Conservation (phyloP, 345 rosid species). For the Bruguiera gymnorhiza region DNA sequence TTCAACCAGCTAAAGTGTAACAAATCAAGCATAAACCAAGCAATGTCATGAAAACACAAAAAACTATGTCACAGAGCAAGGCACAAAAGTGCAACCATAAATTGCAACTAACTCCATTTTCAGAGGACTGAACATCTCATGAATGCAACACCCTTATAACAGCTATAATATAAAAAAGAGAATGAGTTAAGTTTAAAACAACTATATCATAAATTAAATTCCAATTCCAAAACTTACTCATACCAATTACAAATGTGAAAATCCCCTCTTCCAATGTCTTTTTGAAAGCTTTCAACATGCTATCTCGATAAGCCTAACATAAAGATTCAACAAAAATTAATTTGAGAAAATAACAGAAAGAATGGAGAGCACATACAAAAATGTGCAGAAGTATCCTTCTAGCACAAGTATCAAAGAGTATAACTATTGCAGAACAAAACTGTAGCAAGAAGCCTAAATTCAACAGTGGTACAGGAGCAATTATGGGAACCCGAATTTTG, state of each 20-base stretch:
- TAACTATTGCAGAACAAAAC: no score
- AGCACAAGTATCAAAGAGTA: neutral
- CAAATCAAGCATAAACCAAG: conserved; percentile 21
- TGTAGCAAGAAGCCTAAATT: no score
- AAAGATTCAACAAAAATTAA: conserved; percentile 12
- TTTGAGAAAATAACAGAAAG: neutral
- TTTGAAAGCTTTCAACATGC: conserved; percentile 93
- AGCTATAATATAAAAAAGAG: neutral
- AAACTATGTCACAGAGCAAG: conserved; percentile 22
- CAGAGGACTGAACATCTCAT: conserved; percentile 24
- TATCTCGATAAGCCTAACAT: conserved; percentile 73
- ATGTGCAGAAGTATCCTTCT: conserved; percentile 1
- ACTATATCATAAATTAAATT: conserved; percentile 1
- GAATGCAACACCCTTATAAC: conserved; percentile 13
- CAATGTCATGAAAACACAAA: conserved; percentile 28
- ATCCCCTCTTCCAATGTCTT: conserved; percentile 87
- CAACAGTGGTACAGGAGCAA: neutral
- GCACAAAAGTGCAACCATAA: conserved; percentile 18
- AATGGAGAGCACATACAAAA: conserved; percentile 1
- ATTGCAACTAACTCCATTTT: conserved; percentile 24
- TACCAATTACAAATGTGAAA: conserved; percentile 86
- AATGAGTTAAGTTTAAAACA: neutral
- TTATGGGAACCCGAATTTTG: neutral
- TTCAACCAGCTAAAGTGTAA: conserved; percentile 2
- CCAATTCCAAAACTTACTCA: conserved; percentile 20